Conservation (phyloP, 352 stramenopile species). For the Pythium phragmitis region DNA sequence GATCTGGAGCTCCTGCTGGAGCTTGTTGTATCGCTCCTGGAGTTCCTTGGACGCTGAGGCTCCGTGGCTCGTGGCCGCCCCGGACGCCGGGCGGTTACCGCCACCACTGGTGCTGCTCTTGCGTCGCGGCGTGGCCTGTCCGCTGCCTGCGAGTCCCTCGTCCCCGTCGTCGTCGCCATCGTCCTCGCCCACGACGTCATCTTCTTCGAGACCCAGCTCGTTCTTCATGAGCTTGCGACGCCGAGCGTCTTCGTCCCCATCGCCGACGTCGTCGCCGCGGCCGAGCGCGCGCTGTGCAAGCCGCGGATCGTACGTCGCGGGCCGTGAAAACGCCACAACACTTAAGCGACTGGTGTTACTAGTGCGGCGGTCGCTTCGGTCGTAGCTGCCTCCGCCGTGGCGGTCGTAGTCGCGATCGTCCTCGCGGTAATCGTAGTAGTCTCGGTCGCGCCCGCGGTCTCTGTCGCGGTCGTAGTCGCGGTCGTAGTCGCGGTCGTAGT, state of each 20-base stretch:
- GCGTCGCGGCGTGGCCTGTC: slow-evolving; percentile 13
- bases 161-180: slow-evolving; percentile 51
- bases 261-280: slow-evolving; percentile 38
- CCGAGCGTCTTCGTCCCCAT: slow-evolving; percentile 45
- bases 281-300: slow-evolving; percentile 61
- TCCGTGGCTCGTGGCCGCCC: slow-evolving; percentile 25
- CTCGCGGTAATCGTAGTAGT: slow-evolving; percentile 26
- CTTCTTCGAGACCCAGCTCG: slow-evolving; percentile 78
- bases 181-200: slow-evolving; percentile 34
- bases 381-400: slow-evolving; percentile 28
- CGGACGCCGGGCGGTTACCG: slow-evolving; percentile 16
- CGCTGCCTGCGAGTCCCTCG: slow-evolving; percentile 6
- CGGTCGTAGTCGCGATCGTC: slow-evolving; percentile 20
- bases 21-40: slow-evolving; percentile 48
- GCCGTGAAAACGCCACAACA: slow-evolving; percentile 70
- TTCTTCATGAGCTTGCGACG: slow-evolving; percentile 72
- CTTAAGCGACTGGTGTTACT: slow-evolving; percentile 4
- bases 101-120: slow-evolving; percentile 5
- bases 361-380: slow-evolving; percentile 4
- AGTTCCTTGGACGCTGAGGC: slow-evolving; percentile 24
- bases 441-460: slow-evolving; percentile 23
- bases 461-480: slow-evolving; percentile 26
- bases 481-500: slow-evolving; percentile 35
- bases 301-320: slow-evolving; percentile 77
- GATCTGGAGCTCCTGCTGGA: slow-evolving; percentile 54